Evolutionary conservation across 2,329 filamentous ascomycete genomes (phyloP).

Genomic region (Lomentospora prolificans): DNA sequence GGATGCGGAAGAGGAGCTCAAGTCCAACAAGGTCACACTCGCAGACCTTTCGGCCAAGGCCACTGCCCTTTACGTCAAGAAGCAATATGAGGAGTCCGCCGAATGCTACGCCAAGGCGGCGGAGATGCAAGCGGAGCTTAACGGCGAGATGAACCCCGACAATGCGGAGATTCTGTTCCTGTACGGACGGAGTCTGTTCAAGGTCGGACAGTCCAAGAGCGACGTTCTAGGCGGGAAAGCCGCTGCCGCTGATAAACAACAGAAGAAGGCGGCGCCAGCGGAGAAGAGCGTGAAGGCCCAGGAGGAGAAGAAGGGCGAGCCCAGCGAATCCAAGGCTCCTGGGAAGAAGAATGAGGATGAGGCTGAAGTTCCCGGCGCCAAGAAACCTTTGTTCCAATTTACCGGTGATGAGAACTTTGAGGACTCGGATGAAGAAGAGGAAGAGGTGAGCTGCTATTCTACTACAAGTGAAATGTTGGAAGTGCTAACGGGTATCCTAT

Average conservation of each 20-base stretch:
- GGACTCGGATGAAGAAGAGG: conserved; percentile 64
- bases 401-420: conserved; percentile 91
- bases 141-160: conserved; percentile 81
- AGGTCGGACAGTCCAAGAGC: conserved; percentile 86
- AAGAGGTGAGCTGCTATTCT: conserved; percentile 16
- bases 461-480: background rate
- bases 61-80: conserved; percentile 76
- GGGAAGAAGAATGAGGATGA: conserved; percentile 21
- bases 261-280: conserved; percentile 9
- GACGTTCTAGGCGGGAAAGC: conserved; percentile 85
- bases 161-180: conserved; percentile 93
- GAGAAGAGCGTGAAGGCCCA: conserved; percentile 13
- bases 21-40: conserved; percentile 53
- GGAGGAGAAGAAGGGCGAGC: conserved; percentile 21
- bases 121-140: conserved; percentile 80
- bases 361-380: conserved; percentile 21
- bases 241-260: conserved; percentile 35
- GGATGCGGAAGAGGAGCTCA: conserved; percentile 27
- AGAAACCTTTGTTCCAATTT: conserved; percentile 83
- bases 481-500: conserved; percentile 11
- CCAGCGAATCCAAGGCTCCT: conserved; percentile 10
- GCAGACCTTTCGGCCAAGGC: conserved; percentile 73
- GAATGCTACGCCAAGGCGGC: conserved; percentile 84
- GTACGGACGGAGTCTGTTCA: conserved; percentile 89
- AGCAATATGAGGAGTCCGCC: conserved; percentile 76